These are phyloP conservation scores for Dicorynia guianensis DNA, from an alignment of 306 rosid genomes.

Conservation along the genomic window DNA sequence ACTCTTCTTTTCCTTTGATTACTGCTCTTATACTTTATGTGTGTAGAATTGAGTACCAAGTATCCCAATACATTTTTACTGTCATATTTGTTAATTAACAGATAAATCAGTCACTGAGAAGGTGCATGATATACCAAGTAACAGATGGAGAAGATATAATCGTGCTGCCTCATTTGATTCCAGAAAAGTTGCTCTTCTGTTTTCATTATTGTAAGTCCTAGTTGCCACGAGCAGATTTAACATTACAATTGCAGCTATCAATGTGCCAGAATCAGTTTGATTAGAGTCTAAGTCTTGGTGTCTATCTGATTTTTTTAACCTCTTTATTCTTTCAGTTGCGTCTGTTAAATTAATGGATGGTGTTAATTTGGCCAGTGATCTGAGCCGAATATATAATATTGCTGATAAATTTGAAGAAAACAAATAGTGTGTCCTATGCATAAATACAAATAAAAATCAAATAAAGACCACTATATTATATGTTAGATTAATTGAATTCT, in stretches of 20 bases:
- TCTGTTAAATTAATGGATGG: neutral
- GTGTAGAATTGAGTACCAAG: constrained; percentile 15
- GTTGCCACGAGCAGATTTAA: constrained; percentile 12
- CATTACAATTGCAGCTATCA: constrained; percentile 16
- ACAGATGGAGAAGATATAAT: constrained; percentile 82
- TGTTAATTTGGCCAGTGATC: constrained; percentile 18
- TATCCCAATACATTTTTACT: constrained; percentile 31
- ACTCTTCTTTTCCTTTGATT: constrained; percentile 11
- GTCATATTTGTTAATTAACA: constrained; percentile 42
- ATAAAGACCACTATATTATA: neutral
- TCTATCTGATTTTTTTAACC: too few relatives aligned
- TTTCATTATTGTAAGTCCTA: constrained; percentile 84
- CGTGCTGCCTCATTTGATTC: constrained; percentile 85
- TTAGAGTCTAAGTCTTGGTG: neutral
- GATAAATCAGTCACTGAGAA: constrained; percentile 76
- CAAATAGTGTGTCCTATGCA: too few relatives aligned
- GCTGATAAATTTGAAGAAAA: too few relatives aligned
- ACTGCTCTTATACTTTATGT: neutral
- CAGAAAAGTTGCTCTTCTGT: constrained; percentile 83
- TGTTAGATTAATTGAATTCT: constrained; percentile 7
- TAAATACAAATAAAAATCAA: too few relatives aligned
- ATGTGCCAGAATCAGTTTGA: neutral
- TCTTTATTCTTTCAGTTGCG: neutral
- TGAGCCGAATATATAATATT: neutral
- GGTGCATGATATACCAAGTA: constrained; percentile 71